A percentile compares a stretch with the other conserved stretches of the same genome.
Evolutionary conservation across 805 yeast species (phyloP).

Genomic region (Yarrowia sp.): DNA sequence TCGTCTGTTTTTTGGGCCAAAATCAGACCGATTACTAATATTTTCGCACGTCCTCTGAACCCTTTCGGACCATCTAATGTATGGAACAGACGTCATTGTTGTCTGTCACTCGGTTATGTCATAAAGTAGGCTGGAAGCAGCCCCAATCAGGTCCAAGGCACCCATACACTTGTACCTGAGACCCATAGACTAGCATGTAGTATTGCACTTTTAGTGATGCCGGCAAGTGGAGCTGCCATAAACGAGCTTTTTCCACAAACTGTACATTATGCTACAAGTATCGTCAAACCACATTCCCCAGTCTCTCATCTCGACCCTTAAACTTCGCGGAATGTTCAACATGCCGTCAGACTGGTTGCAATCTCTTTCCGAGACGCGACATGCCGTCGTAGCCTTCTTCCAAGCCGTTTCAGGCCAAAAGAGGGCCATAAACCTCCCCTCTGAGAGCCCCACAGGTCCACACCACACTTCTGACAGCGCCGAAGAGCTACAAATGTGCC

Average conservation of each 20-base stretch:
- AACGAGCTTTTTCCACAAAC: too few relatives aligned
- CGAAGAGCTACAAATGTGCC: too few relatives aligned
- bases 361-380: background rate
- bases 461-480: background rate
- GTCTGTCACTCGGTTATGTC: background rate
- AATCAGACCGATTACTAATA: too few relatives aligned
- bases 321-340: background rate
- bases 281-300: too few relatives aligned
- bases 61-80: slow-evolving; percentile 3
- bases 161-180: slow-evolving; percentile 17
- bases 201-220: too few relatives aligned
- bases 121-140: slow-evolving; percentile 9
- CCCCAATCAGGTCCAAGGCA: slow-evolving; percentile 4
- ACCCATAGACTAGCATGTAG: background rate
- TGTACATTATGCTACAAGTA: too few relatives aligned
- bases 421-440: background rate
- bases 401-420: background rate
- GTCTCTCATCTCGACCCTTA: background rate
- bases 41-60: background rate
- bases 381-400: background rate
- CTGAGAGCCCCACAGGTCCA: background rate
- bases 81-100: background rate
- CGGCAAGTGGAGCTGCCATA: too few relatives aligned
- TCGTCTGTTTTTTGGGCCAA: too few relatives aligned
- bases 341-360: background rate